Conservation (phyloP, 2,329 filamentous ascomycete genomes). For the Trichoderma sp. region DNA sequence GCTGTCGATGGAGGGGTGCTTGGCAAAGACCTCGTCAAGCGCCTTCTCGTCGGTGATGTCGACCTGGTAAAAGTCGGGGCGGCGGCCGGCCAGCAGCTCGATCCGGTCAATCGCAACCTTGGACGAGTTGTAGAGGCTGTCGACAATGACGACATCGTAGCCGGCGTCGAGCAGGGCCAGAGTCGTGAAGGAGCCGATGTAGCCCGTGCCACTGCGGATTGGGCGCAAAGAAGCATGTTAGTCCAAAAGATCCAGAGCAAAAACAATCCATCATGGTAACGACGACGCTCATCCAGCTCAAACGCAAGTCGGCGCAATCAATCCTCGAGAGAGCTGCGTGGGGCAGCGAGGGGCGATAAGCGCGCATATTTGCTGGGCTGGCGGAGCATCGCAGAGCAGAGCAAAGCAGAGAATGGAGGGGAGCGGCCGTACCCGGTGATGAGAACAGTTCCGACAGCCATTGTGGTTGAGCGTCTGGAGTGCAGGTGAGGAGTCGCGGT, state of each 20-base stretch:
- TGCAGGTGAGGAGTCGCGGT: not conserved
- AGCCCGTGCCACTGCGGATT: conserved; percentile 80
- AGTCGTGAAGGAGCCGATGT: conserved; percentile 97
- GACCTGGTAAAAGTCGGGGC: conserved; percentile 78
- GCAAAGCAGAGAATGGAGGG: not conserved
- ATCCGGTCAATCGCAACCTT: conserved; percentile 91
- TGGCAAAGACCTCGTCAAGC: conserved; percentile 83
- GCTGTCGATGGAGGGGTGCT: conserved; percentile 91
- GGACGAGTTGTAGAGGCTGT: conserved; percentile 97
- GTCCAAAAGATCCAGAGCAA: conserved; percentile 1
- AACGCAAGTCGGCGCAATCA: not conserved
- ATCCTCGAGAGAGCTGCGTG: not conserved
- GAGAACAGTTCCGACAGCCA: conserved; percentile 85
- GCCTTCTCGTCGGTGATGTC: conserved; percentile 86
- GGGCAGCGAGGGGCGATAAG: not conserved
- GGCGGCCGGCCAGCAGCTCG: conserved; percentile 87
- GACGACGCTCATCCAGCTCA: not conserved
- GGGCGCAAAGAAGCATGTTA: conserved; percentile 25
- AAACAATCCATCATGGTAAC: not conserved
- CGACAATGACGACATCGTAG: conserved; percentile 95
- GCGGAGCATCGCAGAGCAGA: not conserved
- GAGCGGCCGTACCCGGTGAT: conserved; percentile 78
- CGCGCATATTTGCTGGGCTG: not conserved
- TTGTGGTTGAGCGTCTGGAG: conserved; percentile 41
- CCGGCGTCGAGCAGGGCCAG: conserved; percentile 89